These are phyloP conservation scores for Dioszegia crocea DNA, from an alignment of 768 basidiomycete genomes.

Conservation along the genomic window DNA sequence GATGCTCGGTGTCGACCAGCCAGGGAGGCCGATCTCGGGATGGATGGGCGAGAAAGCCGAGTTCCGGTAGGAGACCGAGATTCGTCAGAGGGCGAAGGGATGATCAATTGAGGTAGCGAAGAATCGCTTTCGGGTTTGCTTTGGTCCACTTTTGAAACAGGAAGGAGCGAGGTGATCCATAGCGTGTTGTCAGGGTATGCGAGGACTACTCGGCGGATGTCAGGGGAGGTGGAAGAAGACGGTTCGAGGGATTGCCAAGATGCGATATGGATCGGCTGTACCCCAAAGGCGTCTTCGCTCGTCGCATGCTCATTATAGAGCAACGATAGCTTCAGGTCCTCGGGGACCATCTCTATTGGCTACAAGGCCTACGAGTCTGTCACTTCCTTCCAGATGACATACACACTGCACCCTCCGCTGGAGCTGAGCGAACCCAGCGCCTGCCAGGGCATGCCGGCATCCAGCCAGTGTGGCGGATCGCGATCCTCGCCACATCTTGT, in stretches of 20 bases:
- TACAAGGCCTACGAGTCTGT: no score
- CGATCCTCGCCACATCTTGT: no score
- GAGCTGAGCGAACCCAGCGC: no score
- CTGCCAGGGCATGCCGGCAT: no score
- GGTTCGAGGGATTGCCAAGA: slow-evolving; percentile 19
- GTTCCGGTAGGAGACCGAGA: neutral
- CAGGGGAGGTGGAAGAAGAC: slow-evolving; percentile 14
- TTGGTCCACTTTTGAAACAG: no score
- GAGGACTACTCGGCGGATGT: slow-evolving; percentile 24
- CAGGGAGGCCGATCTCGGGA: slow-evolving; percentile 5
- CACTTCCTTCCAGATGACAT: no score
- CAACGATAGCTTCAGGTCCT: slow-evolving; percentile 18
- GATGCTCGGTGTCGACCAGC: slow-evolving; percentile 21
- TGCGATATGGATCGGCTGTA: slow-evolving; percentile 29
- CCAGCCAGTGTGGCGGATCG: no score
- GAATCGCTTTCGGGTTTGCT: no score
- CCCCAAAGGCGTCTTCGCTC: slow-evolving; percentile 10
- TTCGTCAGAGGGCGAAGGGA: slow-evolving; percentile 3
- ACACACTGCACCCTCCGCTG: no score
- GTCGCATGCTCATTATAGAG: slow-evolving; percentile 11
- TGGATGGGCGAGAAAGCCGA: slow-evolving; percentile 4
- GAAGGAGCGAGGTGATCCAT: slow-evolving; percentile 27
- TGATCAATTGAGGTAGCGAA: slow-evolving; percentile 4
- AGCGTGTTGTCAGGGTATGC: slow-evolving; percentile 29
- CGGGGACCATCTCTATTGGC: neutral